Percentiles rank a stretch among this genome's conserved stretches.
Evolutionary conservation across 495 filamentous ascomycete species (phyloP).

Genomic region (Gamarada debralockiae): DNA sequence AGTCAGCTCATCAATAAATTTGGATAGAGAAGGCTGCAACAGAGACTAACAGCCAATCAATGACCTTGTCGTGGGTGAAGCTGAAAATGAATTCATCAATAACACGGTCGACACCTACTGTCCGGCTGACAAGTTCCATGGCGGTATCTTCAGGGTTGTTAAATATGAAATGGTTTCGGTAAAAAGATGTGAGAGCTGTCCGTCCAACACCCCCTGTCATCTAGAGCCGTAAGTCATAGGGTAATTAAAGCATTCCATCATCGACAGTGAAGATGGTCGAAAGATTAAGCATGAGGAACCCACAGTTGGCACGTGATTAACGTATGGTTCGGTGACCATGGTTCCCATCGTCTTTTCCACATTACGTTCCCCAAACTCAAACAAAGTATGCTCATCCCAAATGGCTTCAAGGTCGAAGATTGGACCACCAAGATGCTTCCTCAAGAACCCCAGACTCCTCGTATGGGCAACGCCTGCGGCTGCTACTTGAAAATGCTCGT

Average conservation of each 20-base stretch:
- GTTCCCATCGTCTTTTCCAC: conserved; percentile 53
- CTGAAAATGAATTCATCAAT: conserved; percentile 54
- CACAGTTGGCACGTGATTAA: conserved; percentile 53
- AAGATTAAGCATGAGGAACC: not conserved
- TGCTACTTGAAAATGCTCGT: conserved; percentile 32
- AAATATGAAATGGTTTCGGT: conserved; percentile 69
- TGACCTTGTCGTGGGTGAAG: conserved; percentile 67
- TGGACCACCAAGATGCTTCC: conserved; percentile 45
- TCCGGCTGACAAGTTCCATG: conserved; percentile 70
- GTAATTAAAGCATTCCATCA: not conserved
- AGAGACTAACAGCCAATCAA: conserved; percentile 75
- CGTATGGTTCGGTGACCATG: conserved; percentile 57
- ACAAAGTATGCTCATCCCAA: conserved; percentile 56
- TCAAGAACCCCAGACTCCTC: conserved; percentile 45
- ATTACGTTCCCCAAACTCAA: conserved; percentile 49
- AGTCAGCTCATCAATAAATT: conserved; percentile 19
- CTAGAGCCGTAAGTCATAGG: no score
- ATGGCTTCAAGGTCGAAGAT: conserved; percentile 57
- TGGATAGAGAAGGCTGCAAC: conserved; percentile 15
- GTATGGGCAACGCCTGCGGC: conserved; percentile 46
- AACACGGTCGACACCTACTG: conserved; percentile 52
- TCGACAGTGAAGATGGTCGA: not conserved
- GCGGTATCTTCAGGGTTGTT: conserved; percentile 62
- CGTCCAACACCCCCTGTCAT: conserved; percentile 71
- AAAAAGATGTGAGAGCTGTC: conserved; percentile 64